phyloP scores from a whole-genome alignment of 2,329 filamentous ascomycete species.

The Colletotrichum tofieldiae region DNA sequence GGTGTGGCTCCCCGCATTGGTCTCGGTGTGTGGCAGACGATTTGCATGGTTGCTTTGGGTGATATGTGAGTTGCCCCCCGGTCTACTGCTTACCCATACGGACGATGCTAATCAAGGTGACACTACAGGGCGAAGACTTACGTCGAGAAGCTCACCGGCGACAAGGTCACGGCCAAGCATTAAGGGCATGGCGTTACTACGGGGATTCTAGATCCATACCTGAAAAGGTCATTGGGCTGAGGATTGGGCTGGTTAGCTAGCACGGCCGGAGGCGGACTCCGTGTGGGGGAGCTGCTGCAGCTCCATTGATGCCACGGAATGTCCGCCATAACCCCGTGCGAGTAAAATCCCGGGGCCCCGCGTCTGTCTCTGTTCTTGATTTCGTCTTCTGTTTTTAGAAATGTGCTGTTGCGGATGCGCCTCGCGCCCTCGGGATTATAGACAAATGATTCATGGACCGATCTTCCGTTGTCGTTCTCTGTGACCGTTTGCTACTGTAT shows the following conservation, averaged over 20 bases:
- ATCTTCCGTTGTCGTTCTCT: neutral
- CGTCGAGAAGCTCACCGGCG: slow-evolving; percentile 77
- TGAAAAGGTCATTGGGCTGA: slow-evolving; percentile 34
- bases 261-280: slow-evolving; percentile 16
- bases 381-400: slow-evolving; percentile 30
- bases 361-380: slow-evolving; percentile 36
- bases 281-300: slow-evolving; percentile 23
- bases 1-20: slow-evolving; percentile 95
- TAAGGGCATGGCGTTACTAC: slow-evolving; percentile 62
- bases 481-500: neutral
- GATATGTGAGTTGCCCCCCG: slow-evolving; percentile 83
- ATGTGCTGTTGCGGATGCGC: slow-evolving; percentile 13
- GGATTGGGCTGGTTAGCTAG: slow-evolving; percentile 19
- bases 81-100: neutral
- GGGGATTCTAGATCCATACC: slow-evolving; percentile 43
- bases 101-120: slow-evolving; percentile 46
- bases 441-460: slow-evolving; percentile 25
- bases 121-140: slow-evolving; percentile 74
- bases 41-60: slow-evolving; percentile 99
- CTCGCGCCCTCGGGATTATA: slow-evolving; percentile 30
- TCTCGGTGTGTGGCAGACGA: slow-evolving; percentile 97
- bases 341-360: slow-evolving; percentile 38
- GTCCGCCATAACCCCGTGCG: slow-evolving; percentile 30
- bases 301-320: slow-evolving; percentile 16
- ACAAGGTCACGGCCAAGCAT: slow-evolving; percentile 77